A percentile compares a stretch with the other conserved stretches of the same genome.
Evolutionary conservation across 768 basidiomycete genomes (phyloP).

Genomic region (Terana coerulea): DNA sequence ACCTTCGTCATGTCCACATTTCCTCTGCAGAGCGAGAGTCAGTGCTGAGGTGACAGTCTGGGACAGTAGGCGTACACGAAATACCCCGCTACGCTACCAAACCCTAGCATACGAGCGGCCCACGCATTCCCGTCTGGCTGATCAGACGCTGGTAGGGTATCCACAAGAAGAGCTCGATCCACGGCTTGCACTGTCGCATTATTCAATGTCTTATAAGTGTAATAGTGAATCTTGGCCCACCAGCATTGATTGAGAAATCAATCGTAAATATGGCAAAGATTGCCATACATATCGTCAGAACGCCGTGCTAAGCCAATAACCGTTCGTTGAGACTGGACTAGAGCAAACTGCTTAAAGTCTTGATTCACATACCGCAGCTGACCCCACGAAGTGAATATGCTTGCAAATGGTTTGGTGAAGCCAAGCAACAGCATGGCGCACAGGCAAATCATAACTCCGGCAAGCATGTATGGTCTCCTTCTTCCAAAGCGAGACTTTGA

Average conservation of each 20-base stretch:
- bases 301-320: conserved; percentile 45
- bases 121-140: conserved; percentile 92
- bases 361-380: conserved; percentile 29
- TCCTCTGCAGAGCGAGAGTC: conserved; percentile 46
- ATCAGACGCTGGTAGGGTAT: conserved; percentile 66
- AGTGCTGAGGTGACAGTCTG: too few relatives aligned
- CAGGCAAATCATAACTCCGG: conserved; percentile 61
- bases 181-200: conserved; percentile 68
- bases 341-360: background rate
- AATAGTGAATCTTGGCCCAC: conserved; percentile 27
- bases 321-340: background rate
- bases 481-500: conserved; percentile 82
- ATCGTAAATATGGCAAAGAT: conserved; percentile 65
- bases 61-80: conserved; percentile 64
- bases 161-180: conserved; percentile 88
- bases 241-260: conserved; percentile 62
- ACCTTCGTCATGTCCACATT: conserved; percentile 69
- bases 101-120: conserved; percentile 89
- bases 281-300: conserved; percentile 73
- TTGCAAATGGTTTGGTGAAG: conserved; percentile 69
- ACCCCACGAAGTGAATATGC: conserved; percentile 35
- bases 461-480: conserved; percentile 81
- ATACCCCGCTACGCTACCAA: conserved; percentile 85
- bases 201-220: conserved; percentile 15
- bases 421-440: conserved; percentile 79